A percentile compares a stretch with the other conserved stretches of the same genome.
These are phyloP conservation scores for Botrytis elliptica DNA, from an alignment of 2,329 filamentous ascomycete genomes.

Conservation along the genomic window DNA sequence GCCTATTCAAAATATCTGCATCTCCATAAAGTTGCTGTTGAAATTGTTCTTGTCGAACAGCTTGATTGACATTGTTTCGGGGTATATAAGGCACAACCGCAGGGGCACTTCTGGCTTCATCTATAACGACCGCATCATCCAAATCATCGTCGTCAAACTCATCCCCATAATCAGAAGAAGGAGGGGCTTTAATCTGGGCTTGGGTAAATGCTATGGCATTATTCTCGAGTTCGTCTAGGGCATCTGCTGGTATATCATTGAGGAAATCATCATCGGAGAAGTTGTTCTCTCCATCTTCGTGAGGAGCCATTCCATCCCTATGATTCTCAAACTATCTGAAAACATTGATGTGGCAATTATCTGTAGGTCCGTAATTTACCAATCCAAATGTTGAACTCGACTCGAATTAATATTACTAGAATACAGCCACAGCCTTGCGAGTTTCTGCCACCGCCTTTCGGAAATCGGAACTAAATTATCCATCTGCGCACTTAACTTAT, in stretches of 20 bases:
- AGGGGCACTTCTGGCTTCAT: constrained; percentile 35
- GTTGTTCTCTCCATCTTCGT: constrained; percentile 50
- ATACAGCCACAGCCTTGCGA: neutral
- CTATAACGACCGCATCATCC: constrained; percentile 55
- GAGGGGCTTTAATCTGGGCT: constrained; percentile 27
- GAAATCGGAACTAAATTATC: constrained; percentile 12
- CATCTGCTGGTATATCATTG: constrained; percentile 57
- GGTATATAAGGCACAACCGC: constrained; percentile 24
- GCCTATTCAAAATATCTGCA: constrained; percentile 22
- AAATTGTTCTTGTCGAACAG: constrained; percentile 30
- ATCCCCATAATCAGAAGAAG: constrained; percentile 42
- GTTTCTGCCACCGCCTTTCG: constrained; percentile 22
- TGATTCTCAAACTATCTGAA: constrained; percentile 34
- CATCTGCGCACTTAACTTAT: neutral
- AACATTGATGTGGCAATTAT: neutral
- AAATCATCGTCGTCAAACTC: constrained; percentile 43
- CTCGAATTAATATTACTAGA: neutral
- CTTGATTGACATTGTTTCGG: constrained; percentile 25
- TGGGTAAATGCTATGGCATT: constrained; percentile 60
- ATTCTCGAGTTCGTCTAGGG: constrained; percentile 61
- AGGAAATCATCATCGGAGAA: constrained; percentile 66
- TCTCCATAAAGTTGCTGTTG: constrained; percentile 30
- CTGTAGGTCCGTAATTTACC: neutral
- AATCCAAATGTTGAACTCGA: neutral
- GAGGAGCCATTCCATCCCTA: constrained; percentile 40